Evolutionary conservation across 129 eudicot genomes (phyloP), one percentile per base, ranked within the genome.

Genomic region (Lactuca sativa): DNA sequence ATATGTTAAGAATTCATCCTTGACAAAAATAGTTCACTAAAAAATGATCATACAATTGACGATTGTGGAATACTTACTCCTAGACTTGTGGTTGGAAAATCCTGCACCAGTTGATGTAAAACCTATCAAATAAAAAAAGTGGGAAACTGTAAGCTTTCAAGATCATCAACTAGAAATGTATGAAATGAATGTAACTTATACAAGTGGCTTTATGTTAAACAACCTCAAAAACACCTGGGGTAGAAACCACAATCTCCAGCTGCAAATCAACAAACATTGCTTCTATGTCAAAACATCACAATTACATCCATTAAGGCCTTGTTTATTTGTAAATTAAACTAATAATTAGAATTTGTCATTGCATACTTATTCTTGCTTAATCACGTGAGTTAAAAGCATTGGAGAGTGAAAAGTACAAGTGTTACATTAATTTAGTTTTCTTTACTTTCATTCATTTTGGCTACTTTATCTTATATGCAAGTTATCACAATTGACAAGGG

Each of bases 171-270:
- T 12, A 38, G 9, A 18, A 49, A 43, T 4, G 18, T 31, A 30
- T 55, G 25, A 7, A 34, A 18, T 9, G 56, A 17, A 63, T 16
- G 36, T 21, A 57, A n/a, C 36, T 25, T n/a, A 44, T 11, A 67
- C 8, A 44, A 54, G 31, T 33, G 55, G 17, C 7, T 61, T 61
- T 7, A 48, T 5, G 70, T 16, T 62, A 48, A 83, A 72, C 79
- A 81, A 90, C 97, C 98, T 88, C 88, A 79, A 88, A 79, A 55
- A 92, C 96, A 86, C 91, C 91, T 65, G 98, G 96, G 37, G 89
- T 88, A 4, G 98, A 88, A 71, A 84, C 74, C 62, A 86, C 90
- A 64, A 92, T 80, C 80, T 92, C 98, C 83, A 88, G 79, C 96
- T 92, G 86, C 81, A 79, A 71, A 44, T 52, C 4, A 43, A 17